Conservation (phyloP, 1,284 basidiomycete species). For the Dichomitus squalens region DNA sequence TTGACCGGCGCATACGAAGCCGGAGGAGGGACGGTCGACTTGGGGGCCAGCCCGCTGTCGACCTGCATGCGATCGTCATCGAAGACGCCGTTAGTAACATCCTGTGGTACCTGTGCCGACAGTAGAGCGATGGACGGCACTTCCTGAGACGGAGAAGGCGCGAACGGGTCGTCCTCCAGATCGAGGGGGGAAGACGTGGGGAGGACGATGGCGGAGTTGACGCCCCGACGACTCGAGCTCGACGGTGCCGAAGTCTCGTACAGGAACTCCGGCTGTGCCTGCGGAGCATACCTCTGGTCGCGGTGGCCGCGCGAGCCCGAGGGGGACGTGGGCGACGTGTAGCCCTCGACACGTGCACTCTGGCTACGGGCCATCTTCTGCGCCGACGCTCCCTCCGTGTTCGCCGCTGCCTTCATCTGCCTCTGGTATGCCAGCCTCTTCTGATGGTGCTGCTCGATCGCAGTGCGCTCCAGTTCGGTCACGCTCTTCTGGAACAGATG, state of each 20-base stretch:
- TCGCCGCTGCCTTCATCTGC: conserved; percentile 58
- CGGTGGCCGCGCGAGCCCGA: conserved; percentile 39
- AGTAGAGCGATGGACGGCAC: conserved; percentile 27
- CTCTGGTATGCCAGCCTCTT: conserved; percentile 82
- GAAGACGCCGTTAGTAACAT: conserved; percentile 10
- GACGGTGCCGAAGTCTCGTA: conserved; percentile 51
- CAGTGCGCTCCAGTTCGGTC: conserved; percentile 77
- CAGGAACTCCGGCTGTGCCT: conserved; percentile 48
- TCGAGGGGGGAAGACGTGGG: conserved; percentile 40
- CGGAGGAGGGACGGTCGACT: conserved; percentile 19
- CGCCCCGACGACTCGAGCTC: conserved; percentile 40
- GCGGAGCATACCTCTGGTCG: conserved; percentile 33
- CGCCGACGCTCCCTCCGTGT: conserved; percentile 35
- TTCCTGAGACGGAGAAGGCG: conserved; percentile 36
- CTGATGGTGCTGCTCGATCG: conserved; percentile 83
- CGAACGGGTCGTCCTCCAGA: conserved; percentile 56
- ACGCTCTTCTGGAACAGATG: conserved; percentile 72
- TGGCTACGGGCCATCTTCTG: conserved; percentile 47
- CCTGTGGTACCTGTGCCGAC: conserved; percentile 1
- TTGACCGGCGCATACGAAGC: conserved; percentile 33
- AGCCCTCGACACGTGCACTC: conserved; percentile 46
- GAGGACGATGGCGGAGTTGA: conserved; percentile 46
- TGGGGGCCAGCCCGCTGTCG: conserved; percentile 16
- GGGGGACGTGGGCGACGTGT: conserved; percentile 33
- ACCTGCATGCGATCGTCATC: conserved; percentile 18